Evolutionary conservation across 2,329 filamentous ascomycete species (phyloP).

Genomic region (Fusarium sp.): DNA sequence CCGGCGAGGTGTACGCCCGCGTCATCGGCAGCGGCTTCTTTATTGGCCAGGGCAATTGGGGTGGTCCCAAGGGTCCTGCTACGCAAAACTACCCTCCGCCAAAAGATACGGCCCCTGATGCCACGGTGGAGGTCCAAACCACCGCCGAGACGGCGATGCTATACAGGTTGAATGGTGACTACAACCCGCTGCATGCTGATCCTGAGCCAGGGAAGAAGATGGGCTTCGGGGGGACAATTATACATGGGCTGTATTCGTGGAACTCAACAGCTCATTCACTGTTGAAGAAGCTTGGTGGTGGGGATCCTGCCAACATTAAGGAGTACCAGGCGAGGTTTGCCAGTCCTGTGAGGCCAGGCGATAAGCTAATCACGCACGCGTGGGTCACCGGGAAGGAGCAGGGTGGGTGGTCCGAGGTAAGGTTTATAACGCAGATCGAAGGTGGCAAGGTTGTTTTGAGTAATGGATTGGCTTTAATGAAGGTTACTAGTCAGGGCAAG

Average conservation of each 20-base stretch:
- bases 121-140: constrained; percentile 52
- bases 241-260: constrained; percentile 61
- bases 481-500: neutral
- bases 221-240: constrained; percentile 58
- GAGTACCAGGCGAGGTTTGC: constrained; percentile 59
- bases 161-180: constrained; percentile 60
- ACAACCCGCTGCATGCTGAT: constrained; percentile 60
- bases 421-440: constrained; percentile 1
- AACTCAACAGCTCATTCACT: constrained; percentile 59
- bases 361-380: constrained; percentile 56
- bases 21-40: constrained; percentile 56
- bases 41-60: constrained; percentile 59
- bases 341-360: constrained; percentile 59
- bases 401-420: constrained; percentile 5
- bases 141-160: constrained; percentile 54
- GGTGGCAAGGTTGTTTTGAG: constrained; percentile 12
- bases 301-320: constrained; percentile 54
- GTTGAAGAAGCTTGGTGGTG: constrained; percentile 53
- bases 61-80: constrained; percentile 54
- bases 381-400: constrained; percentile 49
- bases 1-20: constrained; percentile 52
- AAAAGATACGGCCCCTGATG: constrained; percentile 50
- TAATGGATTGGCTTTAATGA: constrained; percentile 13
- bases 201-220: constrained; percentile 55
- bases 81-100: constrained; percentile 49